Conservation (phyloP, 495 filamentous ascomycete species). For the Penicillium longicatenatum region DNA sequence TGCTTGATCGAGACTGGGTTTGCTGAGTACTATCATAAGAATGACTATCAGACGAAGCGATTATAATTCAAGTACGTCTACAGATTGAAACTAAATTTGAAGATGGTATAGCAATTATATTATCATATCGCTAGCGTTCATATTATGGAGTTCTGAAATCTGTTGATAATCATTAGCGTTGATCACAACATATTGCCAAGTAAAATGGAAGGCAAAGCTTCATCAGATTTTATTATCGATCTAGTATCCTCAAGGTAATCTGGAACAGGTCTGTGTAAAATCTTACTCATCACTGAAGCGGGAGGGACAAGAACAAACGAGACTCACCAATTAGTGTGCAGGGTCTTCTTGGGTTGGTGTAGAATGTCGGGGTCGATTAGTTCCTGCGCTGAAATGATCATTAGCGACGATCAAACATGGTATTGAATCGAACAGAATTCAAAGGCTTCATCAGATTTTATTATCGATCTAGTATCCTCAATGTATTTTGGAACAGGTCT, state of each 20-base stretch:
- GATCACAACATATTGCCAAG: constrained; percentile 6
- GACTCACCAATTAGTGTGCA: too few species aligned
- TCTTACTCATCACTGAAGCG: constrained; percentile 51
- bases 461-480: neutral
- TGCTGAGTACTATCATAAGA: neutral
- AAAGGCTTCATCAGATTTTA: neutral
- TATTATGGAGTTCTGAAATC: neutral
- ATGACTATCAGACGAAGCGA: neutral
- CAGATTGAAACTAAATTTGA: neutral
- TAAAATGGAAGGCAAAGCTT: constrained; percentile 6
- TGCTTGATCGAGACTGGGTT: constrained; percentile 15
- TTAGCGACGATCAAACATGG: neutral
- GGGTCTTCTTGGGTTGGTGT: neutral
- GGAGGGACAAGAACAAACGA: neutral
- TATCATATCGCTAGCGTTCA: neutral
- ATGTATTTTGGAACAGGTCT: neutral
- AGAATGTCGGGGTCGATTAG: neutral
- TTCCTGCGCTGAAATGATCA: neutral
- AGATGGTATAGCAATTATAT: neutral
- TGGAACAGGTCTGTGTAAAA: constrained; percentile 63
- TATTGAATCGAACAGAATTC: neutral
- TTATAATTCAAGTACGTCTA: neutral
- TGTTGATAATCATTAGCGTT: constrained; percentile 7
- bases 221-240: constrained; percentile 51
- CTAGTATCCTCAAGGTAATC: constrained; percentile 47